phyloP scores from a whole-genome alignment of 257 asterid genomes.

The Cynanchum wilfordii region DNA sequence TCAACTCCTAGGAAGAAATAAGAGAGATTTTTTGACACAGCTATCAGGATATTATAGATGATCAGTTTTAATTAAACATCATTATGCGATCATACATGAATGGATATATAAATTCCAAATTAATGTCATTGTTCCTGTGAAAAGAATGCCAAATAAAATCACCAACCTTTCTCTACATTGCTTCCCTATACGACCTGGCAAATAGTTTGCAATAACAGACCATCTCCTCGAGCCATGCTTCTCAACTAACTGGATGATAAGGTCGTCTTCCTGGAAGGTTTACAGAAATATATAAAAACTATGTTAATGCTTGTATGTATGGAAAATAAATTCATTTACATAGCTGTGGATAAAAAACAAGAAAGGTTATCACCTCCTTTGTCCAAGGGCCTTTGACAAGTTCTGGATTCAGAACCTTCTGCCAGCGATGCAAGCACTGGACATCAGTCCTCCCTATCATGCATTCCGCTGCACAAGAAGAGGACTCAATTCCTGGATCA shows the following conservation, averaged over 20 bases:
- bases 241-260: constrained; percentile 50
- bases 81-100: neutral
- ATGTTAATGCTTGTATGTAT: constrained; percentile 14
- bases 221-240: constrained; percentile 60
- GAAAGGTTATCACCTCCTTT: constrained; percentile 45
- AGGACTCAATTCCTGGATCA: constrained; percentile 9
- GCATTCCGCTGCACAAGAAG: constrained; percentile 52
- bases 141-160: constrained; percentile 10
- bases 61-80: neutral
- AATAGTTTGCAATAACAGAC: constrained; percentile 54
- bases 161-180: constrained; percentile 86
- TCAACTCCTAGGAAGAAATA: neutral
- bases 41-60: neutral
- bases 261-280: constrained; percentile 64
- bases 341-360: constrained; percentile 6
- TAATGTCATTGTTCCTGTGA: neutral
- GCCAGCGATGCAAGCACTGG: constrained; percentile 94
- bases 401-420: constrained; percentile 77
- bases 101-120: neutral
- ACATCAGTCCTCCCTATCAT: constrained; percentile 69
- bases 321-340: constrained; percentile 3
- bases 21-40: neutral
- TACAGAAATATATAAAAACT: constrained; percentile 8
- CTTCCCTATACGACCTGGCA: constrained; percentile 90
- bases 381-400: constrained; percentile 84